A percentile compares a stretch with the other conserved stretches of the same genome.
Evolutionary conservation across 345 rosid species (phyloP).

Genomic region (Dipteronia sinensis): DNA sequence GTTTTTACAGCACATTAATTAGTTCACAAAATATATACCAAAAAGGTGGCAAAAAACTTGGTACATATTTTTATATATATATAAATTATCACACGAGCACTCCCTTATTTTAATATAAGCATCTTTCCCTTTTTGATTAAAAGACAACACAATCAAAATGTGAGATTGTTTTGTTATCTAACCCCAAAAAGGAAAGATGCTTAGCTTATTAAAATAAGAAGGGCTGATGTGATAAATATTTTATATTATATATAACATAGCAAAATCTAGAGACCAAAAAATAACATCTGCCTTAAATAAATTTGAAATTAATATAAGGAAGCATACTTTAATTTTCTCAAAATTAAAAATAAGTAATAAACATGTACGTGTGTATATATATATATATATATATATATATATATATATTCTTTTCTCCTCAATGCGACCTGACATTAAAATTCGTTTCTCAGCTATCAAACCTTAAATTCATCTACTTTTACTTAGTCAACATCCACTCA

Average conservation of each 20-base stretch:
- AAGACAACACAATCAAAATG: background rate
- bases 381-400: too few species aligned
- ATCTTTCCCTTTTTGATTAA: background rate
- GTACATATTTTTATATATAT: background rate
- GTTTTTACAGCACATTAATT: too few species aligned
- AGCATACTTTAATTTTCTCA: too few species aligned
- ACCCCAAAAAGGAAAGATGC: background rate
- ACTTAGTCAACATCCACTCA: too few species aligned
- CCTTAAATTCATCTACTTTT: too few species aligned
- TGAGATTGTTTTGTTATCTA: background rate
- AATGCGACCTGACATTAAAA: too few species aligned
- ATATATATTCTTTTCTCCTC: background rate
- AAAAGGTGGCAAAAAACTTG: background rate
- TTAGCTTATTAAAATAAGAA: background rate
- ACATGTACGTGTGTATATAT: too few species aligned
- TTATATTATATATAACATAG: background rate
- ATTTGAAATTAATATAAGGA: background rate
- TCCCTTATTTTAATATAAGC: background rate
- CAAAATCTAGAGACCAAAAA: constrained; percentile 1
- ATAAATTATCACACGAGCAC: background rate
- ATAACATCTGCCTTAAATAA: background rate
- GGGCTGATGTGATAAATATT: background rate
- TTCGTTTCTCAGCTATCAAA: too few species aligned
- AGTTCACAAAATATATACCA: too few species aligned
- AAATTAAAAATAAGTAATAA: too few species aligned